A percentile compares a stretch with the other conserved stretches of the same genome.
Conservation (phyloP, 495 filamentous ascomycete genomes). For the Daldinia caldariorum region DNA sequence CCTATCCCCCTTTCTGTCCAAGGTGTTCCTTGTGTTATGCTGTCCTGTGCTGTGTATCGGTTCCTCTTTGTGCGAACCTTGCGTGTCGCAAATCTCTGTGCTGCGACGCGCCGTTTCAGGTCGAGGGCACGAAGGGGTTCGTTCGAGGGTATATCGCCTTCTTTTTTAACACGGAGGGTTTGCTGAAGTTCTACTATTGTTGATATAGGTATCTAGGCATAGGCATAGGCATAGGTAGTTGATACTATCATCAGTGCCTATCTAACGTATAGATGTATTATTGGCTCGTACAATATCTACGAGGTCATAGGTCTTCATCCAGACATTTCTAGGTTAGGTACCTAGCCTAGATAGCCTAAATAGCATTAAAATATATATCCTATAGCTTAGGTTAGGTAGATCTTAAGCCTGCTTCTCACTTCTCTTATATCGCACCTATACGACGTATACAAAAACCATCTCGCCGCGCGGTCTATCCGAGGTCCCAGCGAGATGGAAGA, state of each 20-base stretch:
- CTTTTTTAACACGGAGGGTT: too few relatives aligned
- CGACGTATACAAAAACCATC: neutral
- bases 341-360: too few relatives aligned
- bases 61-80: conserved; percentile 4
- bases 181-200: neutral
- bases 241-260: neutral
- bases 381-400: too few relatives aligned
- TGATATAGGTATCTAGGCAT: neutral
- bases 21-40: neutral
- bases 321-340: too few relatives aligned
- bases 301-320: too few relatives aligned
- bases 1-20: conserved; percentile 3
- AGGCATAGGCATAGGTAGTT: neutral
- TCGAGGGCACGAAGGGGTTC: conserved; percentile 32
- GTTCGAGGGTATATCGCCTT: neutral
- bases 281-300: neutral
- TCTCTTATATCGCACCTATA: neutral
- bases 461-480: neutral
- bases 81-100: conserved; percentile 31
- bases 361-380: too few relatives aligned
- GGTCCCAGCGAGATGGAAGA: conserved; percentile 1
- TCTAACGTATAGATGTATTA: neutral
- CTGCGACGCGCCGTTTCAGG: conserved; percentile 39
- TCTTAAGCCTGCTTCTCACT: neutral
- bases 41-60: conserved; percentile 14